phyloP scores from a whole-genome alignment of 768 basidiomycete genomes.

The Amanita rimosa region DNA sequence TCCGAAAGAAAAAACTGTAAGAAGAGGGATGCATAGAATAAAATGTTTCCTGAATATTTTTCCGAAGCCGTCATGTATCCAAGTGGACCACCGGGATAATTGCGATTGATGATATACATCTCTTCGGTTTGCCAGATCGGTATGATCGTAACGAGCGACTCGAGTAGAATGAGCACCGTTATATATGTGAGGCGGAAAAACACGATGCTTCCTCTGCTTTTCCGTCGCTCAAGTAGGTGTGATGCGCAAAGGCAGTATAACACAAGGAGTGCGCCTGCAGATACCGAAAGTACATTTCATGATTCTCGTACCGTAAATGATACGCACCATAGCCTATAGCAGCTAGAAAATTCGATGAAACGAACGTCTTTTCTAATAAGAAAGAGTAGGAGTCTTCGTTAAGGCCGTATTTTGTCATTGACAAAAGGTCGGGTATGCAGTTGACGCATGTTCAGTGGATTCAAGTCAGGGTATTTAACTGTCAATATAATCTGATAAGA shows the following conservation, averaged over 20 bases:
- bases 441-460: too few species aligned
- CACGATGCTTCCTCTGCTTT: not conserved
- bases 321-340: not conserved
- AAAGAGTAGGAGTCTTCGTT: not conserved
- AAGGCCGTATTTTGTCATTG: conserved; percentile 2
- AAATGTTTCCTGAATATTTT: conserved; percentile 24
- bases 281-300: not conserved
- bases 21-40: conserved; percentile 31
- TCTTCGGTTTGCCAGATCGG: conserved; percentile 29
- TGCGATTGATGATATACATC: conserved; percentile 30
- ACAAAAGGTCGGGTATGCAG: not conserved
- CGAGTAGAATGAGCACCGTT: conserved; percentile 23
- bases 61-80: conserved; percentile 30
- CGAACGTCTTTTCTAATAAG: not conserved
- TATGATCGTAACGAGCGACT: conserved; percentile 25
- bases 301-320: not conserved
- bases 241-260: not conserved
- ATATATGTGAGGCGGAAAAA: conserved; percentile 23
- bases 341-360: not conserved
- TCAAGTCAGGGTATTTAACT: too few species aligned
- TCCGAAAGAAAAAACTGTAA: conserved; percentile 31
- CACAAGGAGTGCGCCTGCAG: not conserved
- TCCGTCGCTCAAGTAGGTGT: not conserved
- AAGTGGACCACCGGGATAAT: conserved; percentile 34
- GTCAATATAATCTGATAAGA: too few species aligned